Evolutionary conservation across 495 filamentous ascomycete genomes (phyloP), one percentile per base, ranked within the genome.

Genomic region (Aspergillus saccharolyticus): DNA sequence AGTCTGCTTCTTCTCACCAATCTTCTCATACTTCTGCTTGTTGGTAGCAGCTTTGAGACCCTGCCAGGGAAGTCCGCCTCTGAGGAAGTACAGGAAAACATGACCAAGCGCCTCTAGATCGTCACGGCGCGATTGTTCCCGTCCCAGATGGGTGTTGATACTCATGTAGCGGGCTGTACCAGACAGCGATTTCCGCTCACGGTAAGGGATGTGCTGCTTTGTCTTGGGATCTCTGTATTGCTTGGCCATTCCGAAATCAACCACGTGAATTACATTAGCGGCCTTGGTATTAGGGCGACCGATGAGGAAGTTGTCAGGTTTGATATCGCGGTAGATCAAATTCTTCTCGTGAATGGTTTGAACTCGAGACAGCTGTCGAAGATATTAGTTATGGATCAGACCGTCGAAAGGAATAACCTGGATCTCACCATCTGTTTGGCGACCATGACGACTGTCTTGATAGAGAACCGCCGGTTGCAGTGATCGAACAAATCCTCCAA

Each of bases 281-380:
- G 90, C 80, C 76, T 99, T 99, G 48, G 90, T 89, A 62, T 82
- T 84, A 0, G 91, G 91, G n/a, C 93, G 85, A 42, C 94, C 94
- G 66, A 97, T 97, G 53, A 99, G 85, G 78, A 99, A 99, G 76
- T 99, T 99, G 76, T 99, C 94, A 14, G 94, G 94, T 73, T 99
- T 99, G 78, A 99, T 99, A 69, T 99, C 94, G 54, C 94, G 88
- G 73, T 99, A 99, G 65, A 99, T 99, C 42, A 97, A 80, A 71
- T 99, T 99, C 83, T 97, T 99, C 76, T 99, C 94, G 74, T 99
- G 94, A 59, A 99, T 99, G 0, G 94, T 99, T 81, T 99, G 94
- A 22, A 99, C 95, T 55, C 94, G 84, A 42, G 95, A 99, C 43
- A 99, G 82, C 91, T 92, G 67, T 50, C 9, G 25, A 12, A 53